Conservation (phyloP, 208 protist species). For the Acanthamoeba lenticulata region DNA sequence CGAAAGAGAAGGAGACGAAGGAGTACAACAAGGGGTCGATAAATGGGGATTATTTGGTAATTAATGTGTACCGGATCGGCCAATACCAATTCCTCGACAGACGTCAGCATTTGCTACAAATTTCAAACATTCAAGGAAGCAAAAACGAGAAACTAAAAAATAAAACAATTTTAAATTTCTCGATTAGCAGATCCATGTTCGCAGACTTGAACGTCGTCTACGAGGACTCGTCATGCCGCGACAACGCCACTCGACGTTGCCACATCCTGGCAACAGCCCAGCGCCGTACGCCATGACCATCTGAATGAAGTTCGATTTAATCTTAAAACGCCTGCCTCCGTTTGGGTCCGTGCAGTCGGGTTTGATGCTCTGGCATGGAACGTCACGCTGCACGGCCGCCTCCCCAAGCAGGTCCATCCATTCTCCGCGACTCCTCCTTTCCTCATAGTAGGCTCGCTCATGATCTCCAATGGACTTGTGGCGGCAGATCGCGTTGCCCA, state of each 20-base stretch:
- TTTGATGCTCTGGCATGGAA: not conserved
- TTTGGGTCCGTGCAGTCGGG: not conserved
- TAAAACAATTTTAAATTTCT: not conserved
- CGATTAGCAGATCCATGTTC: not conserved
- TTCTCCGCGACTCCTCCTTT: not conserved
- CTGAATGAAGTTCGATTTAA: no score
- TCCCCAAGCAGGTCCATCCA: not conserved
- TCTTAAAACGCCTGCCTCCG: not conserved
- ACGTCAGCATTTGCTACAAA: no score
- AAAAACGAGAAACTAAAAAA: not conserved
- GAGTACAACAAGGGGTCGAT: no score
- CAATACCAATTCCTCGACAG: no score
- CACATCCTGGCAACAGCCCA: not conserved
- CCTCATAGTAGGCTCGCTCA: not conserved
- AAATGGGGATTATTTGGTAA: no score
- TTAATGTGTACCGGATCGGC: no score
- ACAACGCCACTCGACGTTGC: not conserved
- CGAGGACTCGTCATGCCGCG: not conserved
- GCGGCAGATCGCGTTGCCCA: not conserved
- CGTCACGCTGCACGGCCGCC: not conserved
- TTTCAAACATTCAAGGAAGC: not conserved
- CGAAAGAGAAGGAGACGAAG: no score
- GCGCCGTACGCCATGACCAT: not conserved
- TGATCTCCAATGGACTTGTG: not conserved
- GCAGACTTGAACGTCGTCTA: not conserved